These are phyloP conservation scores for Porphyridium purpureum DNA, from an alignment of 23 red algal genomes.

Conservation along the genomic window DNA sequence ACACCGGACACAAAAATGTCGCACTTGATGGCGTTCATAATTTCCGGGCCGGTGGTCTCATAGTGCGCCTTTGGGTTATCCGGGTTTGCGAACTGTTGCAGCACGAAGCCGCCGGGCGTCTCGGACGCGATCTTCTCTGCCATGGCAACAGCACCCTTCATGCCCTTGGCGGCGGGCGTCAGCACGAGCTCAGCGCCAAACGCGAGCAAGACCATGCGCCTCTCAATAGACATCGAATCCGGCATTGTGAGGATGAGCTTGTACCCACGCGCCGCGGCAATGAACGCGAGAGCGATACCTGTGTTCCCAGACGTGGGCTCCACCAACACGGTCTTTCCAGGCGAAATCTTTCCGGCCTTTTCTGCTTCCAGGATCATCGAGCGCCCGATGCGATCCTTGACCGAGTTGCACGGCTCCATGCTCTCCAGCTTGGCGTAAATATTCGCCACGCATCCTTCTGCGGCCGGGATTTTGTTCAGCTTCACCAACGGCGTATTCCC, in stretches of 20 bases:
- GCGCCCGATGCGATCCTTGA: constrained; percentile 89
- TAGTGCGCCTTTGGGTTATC: constrained; percentile 91
- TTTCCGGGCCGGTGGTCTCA: constrained; percentile 86
- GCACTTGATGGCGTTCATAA: constrained; percentile 27
- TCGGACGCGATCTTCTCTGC: constrained; percentile 55
- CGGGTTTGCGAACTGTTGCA: constrained; percentile 92
- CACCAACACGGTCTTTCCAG: constrained; percentile 72
- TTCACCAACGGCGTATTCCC: constrained; percentile 72
- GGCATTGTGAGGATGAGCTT: constrained; percentile 91
- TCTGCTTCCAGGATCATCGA: constrained; percentile 81
- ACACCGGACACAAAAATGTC: constrained; percentile 71
- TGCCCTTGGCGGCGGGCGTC: constrained; percentile 74
- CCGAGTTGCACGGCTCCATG: constrained; percentile 92
- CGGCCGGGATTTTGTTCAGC: constrained; percentile 52
- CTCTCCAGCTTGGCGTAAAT: constrained; percentile 79
- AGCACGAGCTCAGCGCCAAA: constrained; percentile 85
- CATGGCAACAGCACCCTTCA: constrained; percentile 85
- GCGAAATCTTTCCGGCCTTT: constrained; percentile 37
- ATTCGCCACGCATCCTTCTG: constrained; percentile 44
- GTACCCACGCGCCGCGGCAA: constrained; percentile 76
- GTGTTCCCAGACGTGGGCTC: constrained; percentile 95
- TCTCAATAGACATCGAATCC: constrained; percentile 86
- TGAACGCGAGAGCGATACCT: constrained; percentile 82
- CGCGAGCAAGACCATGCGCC: constrained; percentile 70
- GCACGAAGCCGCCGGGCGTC: constrained; percentile 64